Evolutionary conservation across 1,284 basidiomycete species (phyloP).

Genomic region (Boletus smithii): DNA sequence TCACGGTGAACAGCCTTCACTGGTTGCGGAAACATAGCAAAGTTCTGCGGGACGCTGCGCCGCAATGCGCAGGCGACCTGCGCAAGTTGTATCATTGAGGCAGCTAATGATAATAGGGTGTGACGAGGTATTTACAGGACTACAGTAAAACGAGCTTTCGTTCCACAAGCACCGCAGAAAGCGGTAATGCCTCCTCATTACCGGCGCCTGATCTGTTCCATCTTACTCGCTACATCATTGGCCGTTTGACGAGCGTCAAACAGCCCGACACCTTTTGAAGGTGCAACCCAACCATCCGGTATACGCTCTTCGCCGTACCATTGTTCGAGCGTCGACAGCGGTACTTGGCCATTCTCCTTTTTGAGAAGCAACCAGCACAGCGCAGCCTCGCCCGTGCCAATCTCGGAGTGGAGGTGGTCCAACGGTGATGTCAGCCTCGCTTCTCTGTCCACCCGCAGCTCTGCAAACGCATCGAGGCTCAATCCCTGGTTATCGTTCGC

Average conservation of each 20-base stretch:
- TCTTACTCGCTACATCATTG: constrained; percentile 27
- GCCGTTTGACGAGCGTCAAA: constrained; percentile 26
- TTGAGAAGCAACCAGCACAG: constrained; percentile 46
- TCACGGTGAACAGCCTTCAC: not conserved
- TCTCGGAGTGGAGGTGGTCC: constrained; percentile 46
- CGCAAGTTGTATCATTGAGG: too few species aligned
- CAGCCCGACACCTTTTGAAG: constrained; percentile 21
- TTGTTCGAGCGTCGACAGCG: constrained; percentile 36
- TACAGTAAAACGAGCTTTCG: not conserved
- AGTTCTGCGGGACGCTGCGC: constrained; percentile 10
- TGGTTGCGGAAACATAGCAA: not conserved
- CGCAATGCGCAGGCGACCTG: constrained; percentile 14
- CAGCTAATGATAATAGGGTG: not conserved
- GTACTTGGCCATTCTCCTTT: constrained; percentile 32
- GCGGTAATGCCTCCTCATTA: constrained; percentile 1
- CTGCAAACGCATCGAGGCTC: constrained; percentile 40
- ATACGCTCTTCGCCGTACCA: constrained; percentile 55
- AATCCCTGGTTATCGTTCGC: constrained; percentile 24
- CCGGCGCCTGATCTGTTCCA: constrained; percentile 25
- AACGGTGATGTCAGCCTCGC: constrained; percentile 44
- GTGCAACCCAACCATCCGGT: constrained; percentile 46
- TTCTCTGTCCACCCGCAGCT: constrained; percentile 46
- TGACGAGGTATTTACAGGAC: constrained; percentile 12
- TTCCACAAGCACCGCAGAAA: not conserved
- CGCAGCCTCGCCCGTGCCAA: constrained; percentile 59